Percentiles rank a stretch among this genome's conserved stretches.
phyloP scores from a whole-genome alignment of 768 basidiomycete genomes.

The Ramaria rubella region DNA sequence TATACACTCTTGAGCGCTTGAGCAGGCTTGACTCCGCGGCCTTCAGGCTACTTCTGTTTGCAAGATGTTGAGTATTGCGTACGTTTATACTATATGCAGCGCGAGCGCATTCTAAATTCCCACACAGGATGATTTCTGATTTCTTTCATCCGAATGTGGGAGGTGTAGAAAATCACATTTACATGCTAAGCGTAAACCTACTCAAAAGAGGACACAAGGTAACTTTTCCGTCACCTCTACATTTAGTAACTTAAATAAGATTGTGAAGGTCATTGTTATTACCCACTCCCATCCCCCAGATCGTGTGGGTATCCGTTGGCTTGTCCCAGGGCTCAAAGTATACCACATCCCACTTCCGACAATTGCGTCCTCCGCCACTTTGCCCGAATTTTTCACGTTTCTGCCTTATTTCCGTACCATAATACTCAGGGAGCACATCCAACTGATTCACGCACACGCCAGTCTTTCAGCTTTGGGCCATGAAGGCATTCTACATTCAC shows the following conservation, averaged over 20 bases:
- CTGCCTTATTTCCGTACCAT: conserved; percentile 90
- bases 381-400: conserved; percentile 91
- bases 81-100: background rate
- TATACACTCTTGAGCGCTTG: too few relatives aligned
- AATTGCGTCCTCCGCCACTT: conserved; percentile 85
- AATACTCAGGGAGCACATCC: conserved; percentile 76
- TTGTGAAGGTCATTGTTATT: conserved; percentile 77
- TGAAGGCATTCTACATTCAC: conserved; percentile 86
- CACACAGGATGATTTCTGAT: conserved; percentile 85
- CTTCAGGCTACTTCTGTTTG: too few relatives aligned
- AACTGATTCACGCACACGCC: conserved; percentile 88
- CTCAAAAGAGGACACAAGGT: conserved; percentile 83
- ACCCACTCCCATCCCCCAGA: conserved; percentile 87
- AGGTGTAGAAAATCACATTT: conserved; percentile 96
- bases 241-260: background rate
- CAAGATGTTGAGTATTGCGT: conserved; percentile 10
- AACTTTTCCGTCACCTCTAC: conserved; percentile 13
- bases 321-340: conserved; percentile 81
- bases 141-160: conserved; percentile 94
- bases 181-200: conserved; percentile 81
- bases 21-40: too few relatives aligned
- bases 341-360: conserved; percentile 90
- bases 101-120: background rate
- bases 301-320: conserved; percentile 85
- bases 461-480: conserved; percentile 85